Conservation (phyloP, 257 asterid species). For the Solanum phureja region DNA sequence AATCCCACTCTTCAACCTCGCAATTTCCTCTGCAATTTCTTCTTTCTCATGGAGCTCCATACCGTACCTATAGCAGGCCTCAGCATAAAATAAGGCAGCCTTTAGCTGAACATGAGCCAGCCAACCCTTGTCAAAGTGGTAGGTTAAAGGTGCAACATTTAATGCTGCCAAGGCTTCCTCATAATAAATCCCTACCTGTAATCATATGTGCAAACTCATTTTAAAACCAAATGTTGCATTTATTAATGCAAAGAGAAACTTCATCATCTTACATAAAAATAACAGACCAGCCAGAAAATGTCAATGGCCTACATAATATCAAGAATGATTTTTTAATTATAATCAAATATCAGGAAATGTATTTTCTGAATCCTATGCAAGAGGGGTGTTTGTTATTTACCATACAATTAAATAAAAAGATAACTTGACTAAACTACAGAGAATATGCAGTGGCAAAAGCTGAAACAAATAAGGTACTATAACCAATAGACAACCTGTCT, state of each 20-base stretch:
- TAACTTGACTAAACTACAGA: background rate
- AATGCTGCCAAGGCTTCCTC: conserved; percentile 90
- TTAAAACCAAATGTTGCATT: background rate
- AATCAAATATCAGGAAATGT: background rate
- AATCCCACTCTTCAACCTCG: conserved; percentile 83
- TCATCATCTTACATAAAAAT: background rate
- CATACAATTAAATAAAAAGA: background rate
- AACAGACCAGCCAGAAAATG: background rate
- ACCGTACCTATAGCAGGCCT: conserved; percentile 85
- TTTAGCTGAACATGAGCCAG: conserved; percentile 83
- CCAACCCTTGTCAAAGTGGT: conserved; percentile 93
- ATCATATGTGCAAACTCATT: background rate
- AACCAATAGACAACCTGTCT: conserved; percentile 54
- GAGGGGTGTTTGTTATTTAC: background rate
- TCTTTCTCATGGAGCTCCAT: conserved; percentile 91
- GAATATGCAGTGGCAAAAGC: background rate
- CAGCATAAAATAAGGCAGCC: conserved; percentile 90
- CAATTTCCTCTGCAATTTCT: conserved; percentile 97
- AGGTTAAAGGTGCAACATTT: conserved; percentile 63
- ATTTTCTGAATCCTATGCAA: background rate
- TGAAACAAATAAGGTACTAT: background rate
- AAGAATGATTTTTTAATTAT: background rate
- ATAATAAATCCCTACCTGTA: conserved; percentile 77
- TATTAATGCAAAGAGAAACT: background rate
- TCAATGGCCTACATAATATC: background rate